Evolutionary conservation across 2,329 filamentous ascomycete species (phyloP).

Genomic region (Ascocoryne sarcoides): DNA sequence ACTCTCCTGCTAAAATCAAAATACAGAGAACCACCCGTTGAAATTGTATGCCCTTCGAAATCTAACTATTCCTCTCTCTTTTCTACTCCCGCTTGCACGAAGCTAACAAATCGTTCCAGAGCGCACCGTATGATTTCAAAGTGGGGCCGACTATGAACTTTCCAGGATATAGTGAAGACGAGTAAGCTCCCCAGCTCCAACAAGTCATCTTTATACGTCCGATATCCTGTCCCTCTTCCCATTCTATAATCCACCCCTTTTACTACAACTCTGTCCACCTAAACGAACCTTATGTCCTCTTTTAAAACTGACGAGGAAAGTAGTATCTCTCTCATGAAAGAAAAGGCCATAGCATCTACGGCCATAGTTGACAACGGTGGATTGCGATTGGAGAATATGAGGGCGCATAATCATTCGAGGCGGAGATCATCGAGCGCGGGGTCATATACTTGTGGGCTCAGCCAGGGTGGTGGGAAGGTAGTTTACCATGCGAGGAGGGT

Average conservation of each 20-base stretch:
- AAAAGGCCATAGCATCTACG: conserved; percentile 27
- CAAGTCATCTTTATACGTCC: too few relatives aligned
- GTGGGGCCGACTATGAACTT: conserved; percentile 41
- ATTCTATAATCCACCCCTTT: too few relatives aligned
- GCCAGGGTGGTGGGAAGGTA: conserved; percentile 17
- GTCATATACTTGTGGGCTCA: conserved; percentile 17
- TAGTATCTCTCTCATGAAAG: conserved; percentile 27
- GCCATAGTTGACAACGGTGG: conserved; percentile 17
- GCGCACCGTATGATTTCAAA: conserved; percentile 50
- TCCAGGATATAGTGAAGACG: conserved; percentile 48
- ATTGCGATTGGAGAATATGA: conserved; percentile 8
- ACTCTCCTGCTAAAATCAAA: conserved; percentile 36
- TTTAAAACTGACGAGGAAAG: not conserved
- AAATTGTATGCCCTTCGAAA: conserved; percentile 35
- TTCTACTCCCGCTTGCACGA: too few relatives aligned
- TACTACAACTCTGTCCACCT: too few relatives aligned
- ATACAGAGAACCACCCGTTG: conserved; percentile 30
- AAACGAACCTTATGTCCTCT: not conserved
- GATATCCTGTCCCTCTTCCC: not conserved
- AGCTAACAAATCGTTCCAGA: conserved; percentile 34
- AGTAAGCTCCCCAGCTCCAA: conserved; percentile 36
- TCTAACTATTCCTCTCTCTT: not conserved
- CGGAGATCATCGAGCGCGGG: conserved; percentile 13
- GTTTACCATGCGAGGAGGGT: conserved; percentile 21
- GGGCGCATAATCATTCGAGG: conserved; percentile 5